Evolutionary conservation across 2,329 filamentous ascomycete genomes (phyloP).

Genomic region (Keithomyces neogunnii): DNA sequence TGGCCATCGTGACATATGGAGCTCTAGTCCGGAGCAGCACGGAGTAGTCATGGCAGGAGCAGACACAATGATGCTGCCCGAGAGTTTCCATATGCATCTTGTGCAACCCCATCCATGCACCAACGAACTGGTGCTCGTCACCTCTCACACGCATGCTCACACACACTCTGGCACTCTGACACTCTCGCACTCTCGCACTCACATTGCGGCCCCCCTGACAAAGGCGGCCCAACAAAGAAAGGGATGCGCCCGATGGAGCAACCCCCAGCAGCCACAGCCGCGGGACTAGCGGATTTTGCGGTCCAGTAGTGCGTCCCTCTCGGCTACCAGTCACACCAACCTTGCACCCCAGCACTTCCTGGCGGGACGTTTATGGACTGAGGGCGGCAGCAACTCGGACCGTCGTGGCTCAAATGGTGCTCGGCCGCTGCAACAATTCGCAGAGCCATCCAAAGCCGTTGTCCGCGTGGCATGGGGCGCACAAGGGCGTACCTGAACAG

Average conservation of each 20-base stretch:
- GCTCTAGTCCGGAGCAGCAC: background rate
- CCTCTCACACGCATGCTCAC: no score
- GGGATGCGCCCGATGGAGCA: background rate
- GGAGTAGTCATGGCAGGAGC: no score
- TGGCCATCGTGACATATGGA: background rate
- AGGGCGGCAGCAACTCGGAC: background rate
- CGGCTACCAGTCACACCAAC: no score
- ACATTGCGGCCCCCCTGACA: no score
- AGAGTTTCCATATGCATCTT: no score
- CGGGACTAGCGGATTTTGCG: background rate
- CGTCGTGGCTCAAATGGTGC: background rate
- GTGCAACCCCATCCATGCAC: background rate
- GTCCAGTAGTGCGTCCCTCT: background rate
- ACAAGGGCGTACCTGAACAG: background rate
- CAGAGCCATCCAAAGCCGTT: background rate
- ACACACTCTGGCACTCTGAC: no score
- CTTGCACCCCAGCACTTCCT: no score
- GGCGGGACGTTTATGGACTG: background rate
- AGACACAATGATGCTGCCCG: no score
- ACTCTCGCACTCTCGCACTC: no score
- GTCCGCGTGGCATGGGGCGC: background rate
- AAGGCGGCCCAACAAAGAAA: background rate
- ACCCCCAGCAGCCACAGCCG: background rate
- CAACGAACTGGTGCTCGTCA: no score
- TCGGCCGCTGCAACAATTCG: background rate